Percentiles rank a stretch among this genome's conserved stretches.
phyloP scores from a whole-genome alignment of 768 basidiomycete genomes.

The Lactarius hatsudake region DNA sequence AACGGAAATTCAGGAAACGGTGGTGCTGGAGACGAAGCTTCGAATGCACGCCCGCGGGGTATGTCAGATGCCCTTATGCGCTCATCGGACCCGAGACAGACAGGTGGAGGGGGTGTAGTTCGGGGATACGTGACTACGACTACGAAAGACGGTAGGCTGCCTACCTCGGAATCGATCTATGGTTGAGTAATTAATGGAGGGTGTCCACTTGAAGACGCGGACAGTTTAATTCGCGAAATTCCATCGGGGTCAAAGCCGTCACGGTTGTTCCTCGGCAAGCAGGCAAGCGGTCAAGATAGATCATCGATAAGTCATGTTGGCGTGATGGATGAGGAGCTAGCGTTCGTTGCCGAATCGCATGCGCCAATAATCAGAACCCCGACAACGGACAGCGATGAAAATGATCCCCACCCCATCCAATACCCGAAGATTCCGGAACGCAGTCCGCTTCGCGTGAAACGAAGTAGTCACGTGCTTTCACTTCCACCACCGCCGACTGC shows the following conservation, averaged over 20 bases:
- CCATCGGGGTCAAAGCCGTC: constrained; percentile 10
- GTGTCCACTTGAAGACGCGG: constrained; percentile 19
- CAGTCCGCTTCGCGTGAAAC: neutral
- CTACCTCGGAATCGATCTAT: constrained; percentile 24
- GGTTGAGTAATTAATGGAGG: constrained; percentile 24
- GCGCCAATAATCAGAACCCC: constrained; percentile 7
- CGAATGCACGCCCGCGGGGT: constrained; percentile 57
- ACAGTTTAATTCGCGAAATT: constrained; percentile 12
- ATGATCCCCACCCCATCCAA: neutral
- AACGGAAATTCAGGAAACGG: constrained; percentile 35
- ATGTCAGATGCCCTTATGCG: constrained; percentile 61
- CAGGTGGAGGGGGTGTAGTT: constrained; percentile 16
- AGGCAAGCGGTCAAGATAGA: constrained; percentile 8
- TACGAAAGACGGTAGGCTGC: constrained; percentile 28
- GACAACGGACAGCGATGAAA: neutral
- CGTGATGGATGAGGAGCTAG: constrained; percentile 18
- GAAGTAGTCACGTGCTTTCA: neutral
- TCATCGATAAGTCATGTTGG: constrained; percentile 4
- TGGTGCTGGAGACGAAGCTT: constrained; percentile 39
- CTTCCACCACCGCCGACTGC: neutral
- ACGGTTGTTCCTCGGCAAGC: constrained; percentile 12
- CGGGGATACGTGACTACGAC: constrained; percentile 19
- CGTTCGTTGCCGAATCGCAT: constrained; percentile 19
- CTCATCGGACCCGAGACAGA: constrained; percentile 21
- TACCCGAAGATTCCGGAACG: neutral